Conservation (phyloP, 2,329 filamentous ascomycete species). For the Calonectria fujianensis region DNA sequence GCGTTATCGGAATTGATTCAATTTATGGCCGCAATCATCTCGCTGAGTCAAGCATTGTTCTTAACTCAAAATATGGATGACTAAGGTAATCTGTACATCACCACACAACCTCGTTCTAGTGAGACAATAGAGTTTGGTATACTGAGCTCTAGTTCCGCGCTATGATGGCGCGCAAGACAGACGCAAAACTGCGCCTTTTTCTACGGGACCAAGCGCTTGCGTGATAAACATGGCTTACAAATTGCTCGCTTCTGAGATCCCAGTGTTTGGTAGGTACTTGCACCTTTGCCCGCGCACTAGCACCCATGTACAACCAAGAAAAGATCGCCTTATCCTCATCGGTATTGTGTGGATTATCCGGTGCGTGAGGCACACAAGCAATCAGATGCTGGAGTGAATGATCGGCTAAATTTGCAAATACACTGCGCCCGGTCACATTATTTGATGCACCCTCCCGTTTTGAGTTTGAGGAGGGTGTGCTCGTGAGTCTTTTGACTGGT, state of each 20-base stretch:
- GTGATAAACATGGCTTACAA: not conserved
- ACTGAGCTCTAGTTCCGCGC: too few relatives aligned
- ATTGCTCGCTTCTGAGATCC: not conserved
- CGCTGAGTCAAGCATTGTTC: not conserved
- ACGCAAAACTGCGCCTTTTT: too few relatives aligned
- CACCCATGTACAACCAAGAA: not conserved
- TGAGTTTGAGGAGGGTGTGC: not conserved
- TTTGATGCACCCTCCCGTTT: not conserved
- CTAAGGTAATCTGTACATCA: not conserved
- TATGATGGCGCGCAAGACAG: too few relatives aligned
- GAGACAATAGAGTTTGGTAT: not conserved
- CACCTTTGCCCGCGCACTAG: too few relatives aligned
- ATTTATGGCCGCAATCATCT: not conserved
- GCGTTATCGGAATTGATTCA: not conserved
- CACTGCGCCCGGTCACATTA: not conserved
- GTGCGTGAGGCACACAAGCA: not conserved
- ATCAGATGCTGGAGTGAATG: not conserved
- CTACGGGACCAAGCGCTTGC: not conserved
- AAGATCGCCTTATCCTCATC: not conserved
- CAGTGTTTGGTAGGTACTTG: not conserved
- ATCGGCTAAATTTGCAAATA: not conserved
- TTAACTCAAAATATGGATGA: too few relatives aligned
- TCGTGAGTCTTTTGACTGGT: not conserved
- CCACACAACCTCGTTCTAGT: not conserved
- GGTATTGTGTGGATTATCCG: not conserved